A percentile compares a stretch with the other conserved stretches of the same genome.
Conservation (phyloP, 768 basidiomycete species). For the Phlebiopsis gigantea region DNA sequence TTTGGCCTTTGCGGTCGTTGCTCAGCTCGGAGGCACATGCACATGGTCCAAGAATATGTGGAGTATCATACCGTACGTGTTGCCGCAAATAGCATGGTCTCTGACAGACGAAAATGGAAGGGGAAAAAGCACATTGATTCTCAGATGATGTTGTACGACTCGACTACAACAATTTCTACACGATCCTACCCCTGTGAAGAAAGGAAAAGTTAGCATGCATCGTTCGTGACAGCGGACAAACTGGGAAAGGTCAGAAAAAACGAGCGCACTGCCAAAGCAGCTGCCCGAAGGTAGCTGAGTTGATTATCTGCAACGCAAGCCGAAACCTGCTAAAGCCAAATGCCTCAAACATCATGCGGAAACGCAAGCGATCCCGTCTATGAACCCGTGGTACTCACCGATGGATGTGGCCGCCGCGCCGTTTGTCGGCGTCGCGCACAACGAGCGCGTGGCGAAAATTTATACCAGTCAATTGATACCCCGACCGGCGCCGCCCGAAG, state of each 20-base stretch:
- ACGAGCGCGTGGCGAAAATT: background rate
- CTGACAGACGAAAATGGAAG: no score
- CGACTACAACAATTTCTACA: no score
- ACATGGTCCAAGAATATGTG: no score
- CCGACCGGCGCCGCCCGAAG: background rate
- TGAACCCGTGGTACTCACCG: background rate
- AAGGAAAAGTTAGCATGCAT: background rate
- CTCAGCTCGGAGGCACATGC: no score
- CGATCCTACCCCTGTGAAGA: background rate
- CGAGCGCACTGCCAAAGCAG: slow-evolving; percentile 40
- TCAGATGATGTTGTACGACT: no score
- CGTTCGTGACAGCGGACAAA: background rate
- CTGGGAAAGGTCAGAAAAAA: slow-evolving; percentile 35
- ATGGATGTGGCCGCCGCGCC: no score
- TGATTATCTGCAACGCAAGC: slow-evolving; percentile 78
- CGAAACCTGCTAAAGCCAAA: slow-evolving; percentile 81
- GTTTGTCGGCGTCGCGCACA: background rate
- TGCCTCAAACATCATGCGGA: slow-evolving; percentile 82
- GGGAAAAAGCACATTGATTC: no score
- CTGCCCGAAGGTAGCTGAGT: slow-evolving; percentile 88
- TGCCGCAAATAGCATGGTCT: no score
- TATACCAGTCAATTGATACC: background rate
- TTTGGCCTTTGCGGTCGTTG: no score
- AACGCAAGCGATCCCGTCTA: background rate
- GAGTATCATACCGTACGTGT: no score